These are phyloP conservation scores for Cutaneotrichosporon cavernicola DNA, from an alignment of 1,284 basidiomycete genomes.

Conservation along the genomic window DNA sequence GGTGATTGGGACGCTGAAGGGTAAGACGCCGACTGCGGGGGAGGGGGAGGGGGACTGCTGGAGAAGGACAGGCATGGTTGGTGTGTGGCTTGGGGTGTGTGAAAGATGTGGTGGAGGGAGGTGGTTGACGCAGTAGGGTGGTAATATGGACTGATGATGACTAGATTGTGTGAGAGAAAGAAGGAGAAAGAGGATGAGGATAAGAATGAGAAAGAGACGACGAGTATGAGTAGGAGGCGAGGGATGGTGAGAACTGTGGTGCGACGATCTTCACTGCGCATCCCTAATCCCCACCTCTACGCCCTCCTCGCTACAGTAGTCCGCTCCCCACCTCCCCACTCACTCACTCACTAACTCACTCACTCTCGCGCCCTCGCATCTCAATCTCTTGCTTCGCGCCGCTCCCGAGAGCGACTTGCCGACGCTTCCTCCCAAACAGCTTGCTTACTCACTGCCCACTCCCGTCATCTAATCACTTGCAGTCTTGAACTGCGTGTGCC, in stretches of 20 bases:
- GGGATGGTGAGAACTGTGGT: neutral
- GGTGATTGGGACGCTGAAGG: neutral
- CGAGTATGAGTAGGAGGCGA: neutral
- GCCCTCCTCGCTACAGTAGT: neutral
- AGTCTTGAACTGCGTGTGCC: too few relatives aligned
- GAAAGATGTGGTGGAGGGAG: neutral
- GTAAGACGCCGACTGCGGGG: neutral
- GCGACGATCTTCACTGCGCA: neutral
- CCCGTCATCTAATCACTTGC: too few relatives aligned
- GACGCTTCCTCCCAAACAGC: neutral
- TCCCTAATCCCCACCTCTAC: neutral
- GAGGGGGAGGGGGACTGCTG: neutral
- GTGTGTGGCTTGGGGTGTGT: too few relatives aligned
- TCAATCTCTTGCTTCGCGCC: neutral
- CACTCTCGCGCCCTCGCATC: neutral
- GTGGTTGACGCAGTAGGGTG: neutral
- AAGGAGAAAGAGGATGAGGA: neutral
- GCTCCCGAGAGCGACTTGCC: conserved; percentile 4
- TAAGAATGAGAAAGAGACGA: neutral
- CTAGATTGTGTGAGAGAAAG: neutral
- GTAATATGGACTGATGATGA: neutral
- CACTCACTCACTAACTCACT: neutral
- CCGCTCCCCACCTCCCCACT: neutral
- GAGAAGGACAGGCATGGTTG: neutral
- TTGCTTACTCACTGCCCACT: too few relatives aligned